Evolutionary conservation across 164 flowering plant genomes (phyloP).

Genomic region (Vitis amurensis): DNA sequence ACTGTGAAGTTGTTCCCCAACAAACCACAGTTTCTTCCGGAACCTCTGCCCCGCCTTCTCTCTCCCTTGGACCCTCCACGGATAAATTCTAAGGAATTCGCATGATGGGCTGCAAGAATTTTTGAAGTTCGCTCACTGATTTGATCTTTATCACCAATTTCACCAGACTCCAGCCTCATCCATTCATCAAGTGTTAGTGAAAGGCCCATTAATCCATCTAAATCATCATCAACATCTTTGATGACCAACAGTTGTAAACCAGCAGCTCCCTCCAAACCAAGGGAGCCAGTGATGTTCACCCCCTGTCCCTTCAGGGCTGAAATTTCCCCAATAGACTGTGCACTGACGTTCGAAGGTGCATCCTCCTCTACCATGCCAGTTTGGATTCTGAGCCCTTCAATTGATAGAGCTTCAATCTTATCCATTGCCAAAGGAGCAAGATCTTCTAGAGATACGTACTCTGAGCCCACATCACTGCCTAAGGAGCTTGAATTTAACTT

Average conservation of each 20-base stretch:
- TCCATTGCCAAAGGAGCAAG: conserved; percentile 95
- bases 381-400: conserved; percentile 93
- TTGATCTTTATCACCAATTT: conserved; percentile 65
- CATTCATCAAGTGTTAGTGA: conserved; percentile 92
- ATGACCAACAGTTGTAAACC: conserved; percentile 77
- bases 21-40: conserved; percentile 67
- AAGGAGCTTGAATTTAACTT: conserved; percentile 26
- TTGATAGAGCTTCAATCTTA: conserved; percentile 87
- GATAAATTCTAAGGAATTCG: conserved; percentile 44
- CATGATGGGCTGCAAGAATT: conserved; percentile 91
- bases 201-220: conserved; percentile 83
- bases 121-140: conserved; percentile 68
- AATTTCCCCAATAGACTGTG: conserved; percentile 60
- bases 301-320: conserved; percentile 67
- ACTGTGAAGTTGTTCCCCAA: conserved; percentile 90
- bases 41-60: conserved; percentile 49
- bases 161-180: conserved; percentile 89
- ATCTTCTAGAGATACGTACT: conserved; percentile 47
- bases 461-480: conserved; percentile 39
- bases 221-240: conserved; percentile 58
- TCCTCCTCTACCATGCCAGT: conserved; percentile 82
- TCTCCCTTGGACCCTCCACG: conserved; percentile 55
- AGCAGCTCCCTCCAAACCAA: conserved; percentile 77
- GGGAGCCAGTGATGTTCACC: conserved; percentile 44
- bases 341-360: conserved; percentile 73